phyloP scores from a whole-genome alignment of 2,329 filamentous ascomycete genomes.

The Fusarium fujikuroi region DNA sequence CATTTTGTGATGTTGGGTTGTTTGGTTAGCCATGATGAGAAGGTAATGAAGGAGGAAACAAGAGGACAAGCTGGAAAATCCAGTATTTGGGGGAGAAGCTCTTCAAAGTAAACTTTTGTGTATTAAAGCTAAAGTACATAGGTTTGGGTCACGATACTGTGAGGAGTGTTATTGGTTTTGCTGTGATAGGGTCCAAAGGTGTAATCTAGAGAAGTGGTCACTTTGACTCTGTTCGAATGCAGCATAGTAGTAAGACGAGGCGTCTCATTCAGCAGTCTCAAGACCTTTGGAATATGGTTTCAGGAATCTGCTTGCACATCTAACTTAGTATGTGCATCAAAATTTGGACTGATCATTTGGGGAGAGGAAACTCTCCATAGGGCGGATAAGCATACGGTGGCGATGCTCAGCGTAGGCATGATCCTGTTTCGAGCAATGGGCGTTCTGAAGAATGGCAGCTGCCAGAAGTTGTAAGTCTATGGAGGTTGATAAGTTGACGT shows the following conservation, averaged over 20 bases:
- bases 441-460: neutral
- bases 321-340: neutral
- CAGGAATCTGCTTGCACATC: neutral
- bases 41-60: neutral
- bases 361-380: neutral
- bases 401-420: neutral
- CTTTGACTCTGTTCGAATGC: neutral
- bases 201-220: neutral
- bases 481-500: no score
- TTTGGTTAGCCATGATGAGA: neutral
- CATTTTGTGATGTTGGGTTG: neutral
- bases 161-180: neutral
- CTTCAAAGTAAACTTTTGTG: neutral
- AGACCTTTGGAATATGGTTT: neutral
- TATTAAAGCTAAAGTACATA: neutral
- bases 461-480: no score
- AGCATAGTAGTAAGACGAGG: neutral
- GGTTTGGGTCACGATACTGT: neutral
- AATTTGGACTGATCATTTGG: neutral
- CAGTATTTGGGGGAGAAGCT: fast-evolving
- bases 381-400: neutral
- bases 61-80: fast-evolving
- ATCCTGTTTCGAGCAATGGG: neutral
- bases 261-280: neutral
- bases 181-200: neutral